These are phyloP conservation scores for Xerophyta viscosa DNA, from an alignment of 106 monocot genomes.

Conservation along the genomic window DNA sequence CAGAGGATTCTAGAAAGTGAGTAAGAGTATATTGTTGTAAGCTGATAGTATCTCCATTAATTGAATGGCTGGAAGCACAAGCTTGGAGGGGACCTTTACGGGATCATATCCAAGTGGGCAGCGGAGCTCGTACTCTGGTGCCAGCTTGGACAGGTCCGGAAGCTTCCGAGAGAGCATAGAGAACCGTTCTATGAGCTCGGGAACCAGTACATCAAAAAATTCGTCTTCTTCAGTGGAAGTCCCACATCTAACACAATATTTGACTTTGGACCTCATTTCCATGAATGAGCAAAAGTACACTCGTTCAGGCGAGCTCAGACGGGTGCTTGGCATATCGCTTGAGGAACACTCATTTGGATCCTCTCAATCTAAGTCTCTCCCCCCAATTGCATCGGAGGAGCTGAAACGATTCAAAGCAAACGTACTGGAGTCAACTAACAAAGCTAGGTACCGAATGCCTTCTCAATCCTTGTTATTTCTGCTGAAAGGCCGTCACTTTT, in stretches of 20 bases:
- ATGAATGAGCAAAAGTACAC: constrained; percentile 53
- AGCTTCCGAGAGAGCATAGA: constrained; percentile 69
- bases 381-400: constrained; percentile 49
- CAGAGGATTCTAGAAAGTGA: too few relatives aligned
- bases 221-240: constrained; percentile 21
- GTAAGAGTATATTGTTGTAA: too few relatives aligned
- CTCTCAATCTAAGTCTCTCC: constrained; percentile 40
- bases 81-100: constrained; percentile 47
- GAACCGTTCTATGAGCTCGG: constrained; percentile 24
- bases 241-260: constrained; percentile 30
- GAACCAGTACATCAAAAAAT: constrained; percentile 27
- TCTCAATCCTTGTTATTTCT: too few relatives aligned
- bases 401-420: constrained; percentile 56
- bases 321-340: constrained; percentile 55
- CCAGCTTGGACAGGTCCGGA: constrained; percentile 51
- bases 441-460: constrained; percentile 75
- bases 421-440: constrained; percentile 28
- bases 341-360: constrained; percentile 70
- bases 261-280: constrained; percentile 43
- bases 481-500: too few relatives aligned
- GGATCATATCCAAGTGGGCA: constrained; percentile 36
- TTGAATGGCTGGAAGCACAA: constrained; percentile 2
- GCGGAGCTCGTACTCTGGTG: constrained; percentile 30
- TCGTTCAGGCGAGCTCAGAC: constrained; percentile 57
- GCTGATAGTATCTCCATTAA: not conserved